Percentiles rank a stretch among this genome's conserved stretches.
Evolutionary conservation across 2,329 filamentous ascomycete species (phyloP).

Genomic region (Ampelomyces quisqualis): DNA sequence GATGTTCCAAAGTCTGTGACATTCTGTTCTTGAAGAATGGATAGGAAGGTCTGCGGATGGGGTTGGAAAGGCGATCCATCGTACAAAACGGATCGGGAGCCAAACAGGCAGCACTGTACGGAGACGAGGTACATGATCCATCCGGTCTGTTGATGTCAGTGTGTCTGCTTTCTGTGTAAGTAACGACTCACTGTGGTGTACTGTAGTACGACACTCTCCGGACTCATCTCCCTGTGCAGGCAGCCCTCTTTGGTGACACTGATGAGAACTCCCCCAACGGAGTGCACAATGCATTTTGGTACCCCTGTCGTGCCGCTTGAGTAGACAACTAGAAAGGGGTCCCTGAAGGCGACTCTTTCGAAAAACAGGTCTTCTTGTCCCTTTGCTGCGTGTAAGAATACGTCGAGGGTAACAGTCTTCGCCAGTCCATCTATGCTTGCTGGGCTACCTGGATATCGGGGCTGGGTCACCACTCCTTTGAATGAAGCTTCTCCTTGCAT

Average conservation of each 20-base stretch:
- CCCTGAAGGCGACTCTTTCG: slow-evolving; percentile 65
- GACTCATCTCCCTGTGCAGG: slow-evolving; percentile 53
- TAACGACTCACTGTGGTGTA: slow-evolving; percentile 54
- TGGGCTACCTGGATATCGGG: slow-evolving; percentile 60
- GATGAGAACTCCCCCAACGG: slow-evolving; percentile 64
- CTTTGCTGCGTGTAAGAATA: slow-evolving; percentile 45
- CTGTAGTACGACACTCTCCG: slow-evolving; percentile 53
- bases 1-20: slow-evolving; percentile 75
- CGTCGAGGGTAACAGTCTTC: slow-evolving; percentile 46
- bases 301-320: slow-evolving; percentile 78
- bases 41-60: slow-evolving; percentile 63
- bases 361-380: slow-evolving; percentile 53
- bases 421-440: slow-evolving; percentile 60
- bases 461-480: slow-evolving; percentile 63
- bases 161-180: neutral
- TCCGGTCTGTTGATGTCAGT: slow-evolving; percentile 27
- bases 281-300: slow-evolving; percentile 85
- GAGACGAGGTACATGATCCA: slow-evolving; percentile 86
- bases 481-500: slow-evolving; percentile 64
- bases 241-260: slow-evolving; percentile 62
- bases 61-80: slow-evolving; percentile 81
- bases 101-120: slow-evolving; percentile 60
- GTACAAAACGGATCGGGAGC: slow-evolving; percentile 68
- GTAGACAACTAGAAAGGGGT: slow-evolving; percentile 77
- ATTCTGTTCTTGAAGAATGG: slow-evolving; percentile 61